These are phyloP conservation scores for Apiospora marii DNA, from an alignment of 2,329 filamentous ascomycete species.

Conservation along the genomic window DNA sequence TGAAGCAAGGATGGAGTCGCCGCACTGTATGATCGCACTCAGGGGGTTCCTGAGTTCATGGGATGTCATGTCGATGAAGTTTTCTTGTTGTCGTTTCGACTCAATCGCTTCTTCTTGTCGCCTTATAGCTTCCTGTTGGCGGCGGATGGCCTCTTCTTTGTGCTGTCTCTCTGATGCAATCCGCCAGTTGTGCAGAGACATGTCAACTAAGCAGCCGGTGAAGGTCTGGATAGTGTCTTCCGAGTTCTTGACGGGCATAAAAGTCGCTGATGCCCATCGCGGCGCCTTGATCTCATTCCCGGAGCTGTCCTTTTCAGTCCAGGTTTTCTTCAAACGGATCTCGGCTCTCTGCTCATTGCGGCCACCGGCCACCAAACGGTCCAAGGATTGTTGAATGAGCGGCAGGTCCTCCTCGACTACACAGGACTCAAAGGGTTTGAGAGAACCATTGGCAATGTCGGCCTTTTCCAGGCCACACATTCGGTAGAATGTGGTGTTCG, in stretches of 20 bases:
- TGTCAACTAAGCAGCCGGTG: slow-evolving; percentile 58
- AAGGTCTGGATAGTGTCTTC: slow-evolving; percentile 57
- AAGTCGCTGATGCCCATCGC: slow-evolving; percentile 57
- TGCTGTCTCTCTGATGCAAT: slow-evolving; percentile 53
- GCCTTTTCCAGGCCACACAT: slow-evolving; percentile 57
- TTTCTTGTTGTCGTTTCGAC: slow-evolving; percentile 75
- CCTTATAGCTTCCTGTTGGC: slow-evolving; percentile 47
- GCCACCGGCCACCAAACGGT: slow-evolving; percentile 49
- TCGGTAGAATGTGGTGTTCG: slow-evolving; percentile 62
- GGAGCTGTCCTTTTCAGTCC: slow-evolving; percentile 53
- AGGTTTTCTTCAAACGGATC: slow-evolving; percentile 56
- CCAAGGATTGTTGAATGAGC: slow-evolving; percentile 49
- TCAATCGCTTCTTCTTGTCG: slow-evolving; percentile 65
- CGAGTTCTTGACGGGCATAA: slow-evolving; percentile 57
- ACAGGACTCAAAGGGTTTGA: slow-evolving; percentile 55
- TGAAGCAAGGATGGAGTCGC: slow-evolving; percentile 70
- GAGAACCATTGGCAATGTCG: slow-evolving; percentile 45
- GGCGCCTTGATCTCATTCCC: slow-evolving; percentile 53
- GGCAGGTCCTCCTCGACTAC: slow-evolving; percentile 55
- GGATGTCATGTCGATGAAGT: slow-evolving; percentile 80
- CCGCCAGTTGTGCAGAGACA: slow-evolving; percentile 59
- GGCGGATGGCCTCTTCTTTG: slow-evolving; percentile 36
- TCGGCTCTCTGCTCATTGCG: slow-evolving; percentile 40
- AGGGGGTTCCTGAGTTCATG: slow-evolving; percentile 80
- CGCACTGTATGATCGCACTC: slow-evolving; percentile 76